Evolutionary conservation across 805 yeast species (phyloP), one percentile per base, ranked within the genome.

Genomic region (Zygosaccharomyces lentus): DNA sequence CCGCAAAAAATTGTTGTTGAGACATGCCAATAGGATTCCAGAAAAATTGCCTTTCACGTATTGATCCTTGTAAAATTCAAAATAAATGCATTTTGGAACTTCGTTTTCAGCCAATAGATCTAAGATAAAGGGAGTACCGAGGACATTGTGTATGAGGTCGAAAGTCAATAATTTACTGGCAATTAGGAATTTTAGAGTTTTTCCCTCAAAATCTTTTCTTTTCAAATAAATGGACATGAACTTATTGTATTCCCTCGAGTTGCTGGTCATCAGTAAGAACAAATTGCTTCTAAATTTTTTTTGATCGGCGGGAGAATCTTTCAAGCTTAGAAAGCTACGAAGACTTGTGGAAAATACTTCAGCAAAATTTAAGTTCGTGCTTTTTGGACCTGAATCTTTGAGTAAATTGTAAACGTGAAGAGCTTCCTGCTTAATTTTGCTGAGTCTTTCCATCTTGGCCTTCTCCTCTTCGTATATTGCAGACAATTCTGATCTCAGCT

Each of bases 191-290:
- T 58, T 38, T 30, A 65, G 48, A 31, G 59, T 58, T 6, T 45
- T 43, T 9, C 46, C 35, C 9, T 52, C 50, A 27, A 58, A 61
- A 43, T 53, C 53, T 45, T 58, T 61, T 23, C 67, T 52, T 39
- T 64, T 65, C 37, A 65, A 48, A 41, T 52, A 63, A 12, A 65
- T 54, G 1, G 67, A 55, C 59, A 64, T 53, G 38, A 58, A 61
- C 34, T 64, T 65, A 37, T 55, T 59, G 41, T 65, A 63, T 9
- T 65, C 67, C 31, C 57, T 51, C 7, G 29, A 30, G 32, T 54
- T 55, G 1, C 56, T 43, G 12, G 46, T 41, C 56, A 55, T 58
- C 19, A 64, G 49, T 9, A 60, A 44, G 12, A 56, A 37, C 34
- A 65, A 41, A 35, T 51, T 54, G 12, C 47, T 48, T 35, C 62